phyloP scores from a whole-genome alignment of 768 basidiomycete genomes.

The Butyriboletus loyo region DNA sequence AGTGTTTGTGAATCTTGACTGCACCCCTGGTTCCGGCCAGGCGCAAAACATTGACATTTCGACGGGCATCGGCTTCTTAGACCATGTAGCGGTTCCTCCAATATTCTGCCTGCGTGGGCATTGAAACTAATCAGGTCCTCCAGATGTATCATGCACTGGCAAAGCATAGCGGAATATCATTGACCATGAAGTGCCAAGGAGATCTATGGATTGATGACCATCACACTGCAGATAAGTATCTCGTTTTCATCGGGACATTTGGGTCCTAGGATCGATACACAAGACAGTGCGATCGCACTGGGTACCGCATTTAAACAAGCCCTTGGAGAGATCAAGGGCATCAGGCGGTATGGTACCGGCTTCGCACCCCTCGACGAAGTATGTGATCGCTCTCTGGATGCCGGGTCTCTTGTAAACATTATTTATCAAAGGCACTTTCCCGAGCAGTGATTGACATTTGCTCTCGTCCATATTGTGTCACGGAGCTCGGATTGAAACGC shows the following conservation, averaged over 20 bases:
- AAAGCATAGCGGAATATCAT: constrained; percentile 93
- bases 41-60: constrained; percentile 78
- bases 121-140: constrained; percentile 1
- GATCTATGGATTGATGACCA: constrained; percentile 99
- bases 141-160: constrained; percentile 99
- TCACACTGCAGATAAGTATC: constrained; percentile 91
- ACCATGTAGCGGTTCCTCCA: constrained; percentile 65
- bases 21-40: constrained; percentile 55
- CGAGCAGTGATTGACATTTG: constrained; percentile 98
- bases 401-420: neutral
- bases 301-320: constrained; percentile 93
- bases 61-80: constrained; percentile 98
- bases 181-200: constrained; percentile 88
- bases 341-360: constrained; percentile 92
- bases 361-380: constrained; percentile 98
- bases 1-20: constrained; percentile 81
- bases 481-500: constrained; percentile 80
- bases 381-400: constrained; percentile 4
- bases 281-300: constrained; percentile 85
- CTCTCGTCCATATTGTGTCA: constrained; percentile 93
- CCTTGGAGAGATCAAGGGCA: constrained; percentile 91
- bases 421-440: constrained; percentile 73
- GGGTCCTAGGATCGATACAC: constrained; percentile 38
- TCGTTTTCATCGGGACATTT: constrained; percentile 11
- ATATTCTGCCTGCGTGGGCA: neutral